A percentile compares a stretch with the other conserved stretches of the same genome.
These are phyloP conservation scores for Withania somnifera DNA, from an alignment of 305 asterid species.

Conservation along the genomic window DNA sequence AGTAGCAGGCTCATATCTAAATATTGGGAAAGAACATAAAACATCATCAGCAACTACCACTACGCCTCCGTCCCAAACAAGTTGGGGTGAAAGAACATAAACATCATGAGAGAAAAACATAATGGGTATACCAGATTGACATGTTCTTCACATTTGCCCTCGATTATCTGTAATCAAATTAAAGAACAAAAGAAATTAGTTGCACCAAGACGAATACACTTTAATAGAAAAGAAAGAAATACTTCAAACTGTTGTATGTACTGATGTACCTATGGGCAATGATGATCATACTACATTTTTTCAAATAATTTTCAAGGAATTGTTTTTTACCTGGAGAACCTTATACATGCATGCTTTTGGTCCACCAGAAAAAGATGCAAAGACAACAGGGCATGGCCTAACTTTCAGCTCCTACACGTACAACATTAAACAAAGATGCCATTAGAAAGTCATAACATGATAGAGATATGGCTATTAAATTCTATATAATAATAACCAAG, in stretches of 20 bases:
- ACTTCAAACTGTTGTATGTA: not conserved
- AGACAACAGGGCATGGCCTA: slow-evolving; percentile 77
- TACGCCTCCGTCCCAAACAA: not conserved
- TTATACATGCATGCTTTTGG: slow-evolving; percentile 94
- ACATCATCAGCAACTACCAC: no score
- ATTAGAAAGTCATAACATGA: not conserved
- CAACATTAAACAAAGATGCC: not conserved
- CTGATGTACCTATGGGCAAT: not conserved
- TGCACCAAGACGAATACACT: not conserved
- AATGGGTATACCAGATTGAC: slow-evolving; percentile 38
- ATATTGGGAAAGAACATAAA: not conserved
- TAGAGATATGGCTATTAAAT: not conserved
- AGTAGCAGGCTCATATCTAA: not conserved
- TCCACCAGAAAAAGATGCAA: slow-evolving; percentile 94
- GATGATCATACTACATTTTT: not conserved
- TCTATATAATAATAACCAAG: not conserved
- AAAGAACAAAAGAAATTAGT: slow-evolving; percentile 2
- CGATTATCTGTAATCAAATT: slow-evolving; percentile 61
- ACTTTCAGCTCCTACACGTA: slow-evolving; percentile 59
- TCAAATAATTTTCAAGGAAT: not conserved
- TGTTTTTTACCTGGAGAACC: slow-evolving; percentile 62
- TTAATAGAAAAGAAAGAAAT: not conserved
- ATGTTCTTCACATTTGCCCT: slow-evolving; percentile 52
- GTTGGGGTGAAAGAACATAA: not conserved
- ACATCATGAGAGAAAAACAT: not conserved